These are phyloP conservation scores for slime mould (Dictyostelium discoideum) DNA, from an alignment of 78 protist genomes.

Conservation along the genomic window dicty_2.7 NC_007091.3:1405001-1405500, in stretches of 20 bases:
- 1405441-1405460: too few relatives aligned
- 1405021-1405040: constrained; percentile 32
- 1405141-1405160: neutral
- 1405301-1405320: too few relatives aligned
- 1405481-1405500: too few relatives aligned
- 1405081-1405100: neutral
- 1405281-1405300: too few relatives aligned
- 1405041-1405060: constrained; percentile 20
- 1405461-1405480: too few relatives aligned
- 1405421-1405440: too few relatives aligned
- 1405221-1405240: neutral
- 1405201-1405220: neutral
- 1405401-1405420: too few relatives aligned
- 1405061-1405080: constrained; percentile 30
- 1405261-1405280: neutral
- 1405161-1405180: neutral
- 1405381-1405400: too few relatives aligned
- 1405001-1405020: constrained; percentile 6
- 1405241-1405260: neutral
- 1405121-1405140: neutral
- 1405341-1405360: too few relatives aligned
- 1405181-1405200: neutral
- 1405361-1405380: too few relatives aligned
- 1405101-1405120: neutral
- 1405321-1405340: too few relatives aligned